These are phyloP conservation scores for Helianthus annuus DNA, from an alignment of 129 eudicot genomes.

Conservation along the genomic window DNA sequence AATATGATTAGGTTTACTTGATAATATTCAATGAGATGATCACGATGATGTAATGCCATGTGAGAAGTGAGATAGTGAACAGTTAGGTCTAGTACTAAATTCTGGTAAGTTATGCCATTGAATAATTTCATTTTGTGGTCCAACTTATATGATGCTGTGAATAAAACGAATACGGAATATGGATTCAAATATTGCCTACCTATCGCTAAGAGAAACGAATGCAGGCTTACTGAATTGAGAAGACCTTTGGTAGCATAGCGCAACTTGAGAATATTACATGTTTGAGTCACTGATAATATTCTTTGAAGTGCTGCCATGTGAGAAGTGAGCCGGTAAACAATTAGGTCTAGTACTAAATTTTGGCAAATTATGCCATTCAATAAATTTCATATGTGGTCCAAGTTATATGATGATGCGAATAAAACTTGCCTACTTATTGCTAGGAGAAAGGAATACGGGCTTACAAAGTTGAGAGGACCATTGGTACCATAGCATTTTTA, in stretches of 20 bases:
- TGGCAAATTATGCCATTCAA: too few species aligned
- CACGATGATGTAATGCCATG: background rate
- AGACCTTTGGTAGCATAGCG: conserved; percentile 3
- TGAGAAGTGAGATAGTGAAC: background rate
- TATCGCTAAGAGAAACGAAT: background rate
- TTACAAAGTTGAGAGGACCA: background rate
- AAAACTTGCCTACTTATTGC: background rate
- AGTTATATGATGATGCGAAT: background rate
- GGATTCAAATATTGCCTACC: background rate
- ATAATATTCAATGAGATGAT: background rate
- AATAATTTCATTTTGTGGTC: conserved; percentile 9
- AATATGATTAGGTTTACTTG: conserved; percentile 10
- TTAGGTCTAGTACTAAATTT: too few species aligned
- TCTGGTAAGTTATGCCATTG: background rate
- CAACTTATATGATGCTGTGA: conserved; percentile 18
- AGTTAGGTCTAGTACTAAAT: background rate
- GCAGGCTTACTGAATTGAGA: background rate
- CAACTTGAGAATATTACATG: conserved; percentile 7
- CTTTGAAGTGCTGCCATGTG: background rate
- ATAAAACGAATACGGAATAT: background rate
- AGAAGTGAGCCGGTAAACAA: too few species aligned
- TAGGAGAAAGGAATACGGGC: background rate
- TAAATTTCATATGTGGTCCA: background rate
- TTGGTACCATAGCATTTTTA: conserved; percentile 4
- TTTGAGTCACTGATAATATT: conserved; percentile 2